Percentiles rank a stretch among this genome's conserved stretches.
phyloP scores from a whole-genome alignment of 2,329 filamentous ascomycete genomes.

The Gliomastix tumulicola region DNA sequence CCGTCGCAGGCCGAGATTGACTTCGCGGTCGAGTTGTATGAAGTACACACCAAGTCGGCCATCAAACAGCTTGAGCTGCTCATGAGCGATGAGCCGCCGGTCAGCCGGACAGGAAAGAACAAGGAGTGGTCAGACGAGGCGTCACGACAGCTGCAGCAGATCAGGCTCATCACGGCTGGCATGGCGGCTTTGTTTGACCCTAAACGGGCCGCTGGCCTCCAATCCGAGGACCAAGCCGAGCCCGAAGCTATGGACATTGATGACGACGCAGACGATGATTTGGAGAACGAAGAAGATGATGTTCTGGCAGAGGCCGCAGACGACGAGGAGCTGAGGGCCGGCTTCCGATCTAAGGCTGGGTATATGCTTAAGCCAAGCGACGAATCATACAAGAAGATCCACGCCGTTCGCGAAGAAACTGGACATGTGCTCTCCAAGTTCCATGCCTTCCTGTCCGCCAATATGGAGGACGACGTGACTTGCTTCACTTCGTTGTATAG shows the following conservation, averaged over 20 bases:
- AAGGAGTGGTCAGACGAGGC: constrained; percentile 99
- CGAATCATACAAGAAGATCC: constrained; percentile 66
- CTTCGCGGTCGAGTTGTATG: constrained; percentile 85
- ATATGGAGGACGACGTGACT: constrained; percentile 91
- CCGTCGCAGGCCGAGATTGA: constrained; percentile 73
- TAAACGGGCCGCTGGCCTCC: constrained; percentile 54
- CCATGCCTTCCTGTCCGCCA: constrained; percentile 72
- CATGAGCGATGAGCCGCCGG: constrained; percentile 72
- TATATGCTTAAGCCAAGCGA: constrained; percentile 59
- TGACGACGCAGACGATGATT: constrained; percentile 28
- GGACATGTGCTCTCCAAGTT: constrained; percentile 77
- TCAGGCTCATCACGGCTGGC: constrained; percentile 84
- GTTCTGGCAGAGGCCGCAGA: constrained; percentile 59
- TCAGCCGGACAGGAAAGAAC: constrained; percentile 89
- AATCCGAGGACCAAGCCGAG: constrained; percentile 42
- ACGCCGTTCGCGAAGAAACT: constrained; percentile 71
- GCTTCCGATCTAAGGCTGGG: constrained; percentile 83
- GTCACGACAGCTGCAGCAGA: constrained; percentile 77
- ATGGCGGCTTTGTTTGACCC: constrained; percentile 87
- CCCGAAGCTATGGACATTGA: constrained; percentile 47
- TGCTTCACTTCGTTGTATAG: constrained; percentile 92
- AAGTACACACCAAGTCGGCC: constrained; percentile 73
- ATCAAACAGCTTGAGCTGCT: constrained; percentile 68
- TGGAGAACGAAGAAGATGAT: constrained; percentile 36
- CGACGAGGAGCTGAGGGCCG: constrained; percentile 76